Conservation (phyloP, 2,329 filamentous ascomycete species). For the Rhynchosporium secalis region DNA sequence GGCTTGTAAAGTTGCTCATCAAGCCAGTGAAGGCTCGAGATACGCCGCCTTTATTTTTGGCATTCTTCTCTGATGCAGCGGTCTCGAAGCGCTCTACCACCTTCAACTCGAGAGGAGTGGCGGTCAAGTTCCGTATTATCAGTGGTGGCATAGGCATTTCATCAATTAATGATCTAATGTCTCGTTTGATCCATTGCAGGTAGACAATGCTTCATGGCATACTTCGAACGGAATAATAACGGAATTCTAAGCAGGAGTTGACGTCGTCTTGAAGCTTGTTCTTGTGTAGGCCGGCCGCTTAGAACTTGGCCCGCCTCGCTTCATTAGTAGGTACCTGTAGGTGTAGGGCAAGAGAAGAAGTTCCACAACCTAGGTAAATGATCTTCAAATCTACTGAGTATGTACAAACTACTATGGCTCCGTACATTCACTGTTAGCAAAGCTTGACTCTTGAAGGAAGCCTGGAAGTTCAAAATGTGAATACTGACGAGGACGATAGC, state of each 20-base stretch:
- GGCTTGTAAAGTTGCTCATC: conserved; percentile 47
- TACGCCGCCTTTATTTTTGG: conserved; percentile 39
- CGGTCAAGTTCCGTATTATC: conserved; percentile 80
- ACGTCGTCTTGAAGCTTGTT: not conserved
- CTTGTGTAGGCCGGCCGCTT: not conserved
- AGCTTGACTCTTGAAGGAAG: no score
- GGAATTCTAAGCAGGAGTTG: not conserved
- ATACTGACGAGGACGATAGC: no score
- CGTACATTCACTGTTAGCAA: no score
- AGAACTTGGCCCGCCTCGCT: not conserved
- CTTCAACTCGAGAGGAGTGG: conserved; percentile 70
- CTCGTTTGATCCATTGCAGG: not conserved
- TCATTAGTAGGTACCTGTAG: no score
- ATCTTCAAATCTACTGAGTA: no score
- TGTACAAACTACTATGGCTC: no score
- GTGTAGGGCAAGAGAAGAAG: no score
- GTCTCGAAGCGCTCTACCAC: conserved; percentile 71
- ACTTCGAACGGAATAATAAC: no score
- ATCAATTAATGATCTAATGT: not conserved
- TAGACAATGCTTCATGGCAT: no score
- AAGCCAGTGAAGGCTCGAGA: conserved; percentile 49
- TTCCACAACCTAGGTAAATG: no score
- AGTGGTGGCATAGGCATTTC: conserved; percentile 45
- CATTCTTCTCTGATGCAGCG: conserved; percentile 40
- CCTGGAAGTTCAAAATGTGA: no score